phyloP scores from a whole-genome alignment of 2,329 filamentous ascomycete species.

The Colletotrichum plurivorum region DNA sequence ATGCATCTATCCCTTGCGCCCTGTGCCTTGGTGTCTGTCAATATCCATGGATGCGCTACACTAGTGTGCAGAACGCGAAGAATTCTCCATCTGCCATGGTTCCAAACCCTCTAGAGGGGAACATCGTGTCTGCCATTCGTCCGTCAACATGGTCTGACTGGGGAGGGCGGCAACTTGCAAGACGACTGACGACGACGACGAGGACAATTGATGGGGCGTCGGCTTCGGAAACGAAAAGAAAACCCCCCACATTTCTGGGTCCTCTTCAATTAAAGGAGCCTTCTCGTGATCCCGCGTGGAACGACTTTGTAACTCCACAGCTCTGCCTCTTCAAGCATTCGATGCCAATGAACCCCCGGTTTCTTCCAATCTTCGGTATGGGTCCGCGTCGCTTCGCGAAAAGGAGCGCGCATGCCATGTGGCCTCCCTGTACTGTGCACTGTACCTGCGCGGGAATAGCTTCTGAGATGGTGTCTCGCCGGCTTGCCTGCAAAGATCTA shows the following conservation, averaged over 20 bases:
- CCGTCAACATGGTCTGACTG: slow-evolving; percentile 3
- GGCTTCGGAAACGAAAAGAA: slow-evolving; percentile 33
- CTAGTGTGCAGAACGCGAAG: slow-evolving; percentile 11
- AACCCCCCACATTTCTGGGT: slow-evolving; percentile 29
- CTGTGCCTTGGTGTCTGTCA: slow-evolving; percentile 15
- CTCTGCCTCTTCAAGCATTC: slow-evolving; percentile 36
- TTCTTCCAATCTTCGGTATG: slow-evolving; percentile 20
- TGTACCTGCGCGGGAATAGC: slow-evolving; percentile 27
- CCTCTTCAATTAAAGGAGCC: slow-evolving; percentile 29
- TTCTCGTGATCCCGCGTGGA: slow-evolving; percentile 39
- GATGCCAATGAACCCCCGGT: slow-evolving; percentile 18
- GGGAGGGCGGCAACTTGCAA: slow-evolving; percentile 12
- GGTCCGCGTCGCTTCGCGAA: slow-evolving; percentile 27
- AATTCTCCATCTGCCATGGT: slow-evolving; percentile 21
- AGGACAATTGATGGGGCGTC: slow-evolving; percentile 19
- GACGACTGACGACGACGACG: slow-evolving; percentile 5
- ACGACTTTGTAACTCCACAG: slow-evolving; percentile 37
- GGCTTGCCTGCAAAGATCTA: slow-evolving; percentile 29
- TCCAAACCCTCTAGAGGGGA: neutral
- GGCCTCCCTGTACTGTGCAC: slow-evolving; percentile 32
- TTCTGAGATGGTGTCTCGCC: slow-evolving; percentile 22
- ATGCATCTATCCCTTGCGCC: slow-evolving; percentile 7
- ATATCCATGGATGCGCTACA: neutral
- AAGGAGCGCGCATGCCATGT: slow-evolving; percentile 37
- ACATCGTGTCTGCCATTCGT: slow-evolving; percentile 18